phyloP scores from a whole-genome alignment of 495 filamentous ascomycete genomes.

The Penicillium maclennaniae region DNA sequence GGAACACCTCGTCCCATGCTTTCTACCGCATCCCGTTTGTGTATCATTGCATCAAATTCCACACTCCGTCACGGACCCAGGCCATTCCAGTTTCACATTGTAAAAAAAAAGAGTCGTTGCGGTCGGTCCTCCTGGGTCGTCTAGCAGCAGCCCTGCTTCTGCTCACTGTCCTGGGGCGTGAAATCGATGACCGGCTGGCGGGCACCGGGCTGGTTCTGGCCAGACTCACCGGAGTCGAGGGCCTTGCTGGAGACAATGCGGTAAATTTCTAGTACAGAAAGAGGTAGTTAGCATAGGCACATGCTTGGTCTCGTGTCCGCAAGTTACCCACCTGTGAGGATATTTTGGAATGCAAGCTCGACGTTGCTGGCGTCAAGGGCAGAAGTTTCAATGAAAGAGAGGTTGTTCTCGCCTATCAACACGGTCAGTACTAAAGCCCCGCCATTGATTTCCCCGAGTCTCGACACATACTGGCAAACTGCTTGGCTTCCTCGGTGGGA shows the following conservation, averaged over 20 bases:
- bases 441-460: neutral
- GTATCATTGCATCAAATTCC: slow-evolving; percentile 40
- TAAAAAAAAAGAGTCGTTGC: slow-evolving; percentile 44
- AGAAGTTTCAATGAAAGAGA: slow-evolving; percentile 87
- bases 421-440: neutral
- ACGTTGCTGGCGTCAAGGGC: slow-evolving; percentile 99
- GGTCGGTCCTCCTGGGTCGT: slow-evolving; percentile 28
- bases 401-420: slow-evolving; percentile 28
- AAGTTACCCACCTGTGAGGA: slow-evolving; percentile 77
- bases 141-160: slow-evolving; percentile 88
- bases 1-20: slow-evolving; percentile 23
- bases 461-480: slow-evolving; percentile 83
- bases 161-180: slow-evolving; percentile 70
- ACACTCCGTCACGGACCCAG: slow-evolving; percentile 41
- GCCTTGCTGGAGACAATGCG: slow-evolving; percentile 98
- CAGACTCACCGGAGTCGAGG: slow-evolving; percentile 76
- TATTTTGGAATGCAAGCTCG: slow-evolving; percentile 99
- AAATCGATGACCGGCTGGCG: slow-evolving; percentile 74
- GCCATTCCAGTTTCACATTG: slow-evolving; percentile 41
- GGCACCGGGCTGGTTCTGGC: slow-evolving; percentile 67
- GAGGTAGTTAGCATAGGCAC: neutral
- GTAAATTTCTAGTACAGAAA: slow-evolving; percentile 82
- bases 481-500: slow-evolving; percentile 96
- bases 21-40: slow-evolving; percentile 38
- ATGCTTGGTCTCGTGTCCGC: neutral